These are phyloP conservation scores for Rhizomucor miehei DNA, from an alignment of 371 early-diverging fungal species.

Conservation along the genomic window DNA sequence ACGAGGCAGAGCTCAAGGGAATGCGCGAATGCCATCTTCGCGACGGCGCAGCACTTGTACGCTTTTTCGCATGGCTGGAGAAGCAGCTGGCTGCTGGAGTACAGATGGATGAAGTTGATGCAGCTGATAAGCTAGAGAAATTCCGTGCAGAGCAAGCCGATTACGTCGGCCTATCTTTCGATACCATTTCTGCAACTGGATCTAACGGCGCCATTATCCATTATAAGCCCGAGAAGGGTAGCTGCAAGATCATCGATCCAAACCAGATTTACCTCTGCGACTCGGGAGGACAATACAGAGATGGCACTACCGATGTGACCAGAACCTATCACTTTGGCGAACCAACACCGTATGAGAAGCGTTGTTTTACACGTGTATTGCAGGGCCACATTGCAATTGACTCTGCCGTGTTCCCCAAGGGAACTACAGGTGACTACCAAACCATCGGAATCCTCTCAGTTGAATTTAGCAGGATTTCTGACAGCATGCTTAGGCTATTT, in stretches of 20 bases:
- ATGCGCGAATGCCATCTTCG: slow-evolving; percentile 92
- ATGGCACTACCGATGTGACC: slow-evolving; percentile 99
- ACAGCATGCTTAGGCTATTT: slow-evolving; percentile 56
- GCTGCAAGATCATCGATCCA: slow-evolving; percentile 52
- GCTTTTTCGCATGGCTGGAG: slow-evolving; percentile 96
- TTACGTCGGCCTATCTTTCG: slow-evolving; percentile 93
- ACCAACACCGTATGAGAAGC: slow-evolving; percentile 84
- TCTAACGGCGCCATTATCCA: slow-evolving; percentile 99
- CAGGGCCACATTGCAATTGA: slow-evolving; percentile 96
- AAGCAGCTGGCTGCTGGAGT: slow-evolving; percentile 70
- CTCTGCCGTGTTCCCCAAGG: slow-evolving; percentile 78
- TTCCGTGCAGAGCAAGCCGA: slow-evolving; percentile 65
- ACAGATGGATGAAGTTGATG: slow-evolving; percentile 70
- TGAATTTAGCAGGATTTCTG: too few species aligned
- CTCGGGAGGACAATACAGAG: slow-evolving; percentile 97
- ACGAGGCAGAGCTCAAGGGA: slow-evolving; percentile 86
- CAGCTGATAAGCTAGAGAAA: slow-evolving; percentile 73
- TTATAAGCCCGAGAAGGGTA: slow-evolving; percentile 87
- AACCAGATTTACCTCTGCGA: slow-evolving; percentile 93
- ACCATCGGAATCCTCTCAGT: not conserved
- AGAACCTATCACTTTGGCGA: slow-evolving; percentile 94
- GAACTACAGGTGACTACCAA: slow-evolving; percentile 60
- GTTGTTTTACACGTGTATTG: slow-evolving; percentile 94
- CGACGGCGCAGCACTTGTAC: slow-evolving; percentile 91
- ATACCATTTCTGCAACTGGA: slow-evolving; percentile 96